Evolutionary conservation across 1,139 yeast species (phyloP).

Genomic region (Yamadazyma taylorii): DNA sequence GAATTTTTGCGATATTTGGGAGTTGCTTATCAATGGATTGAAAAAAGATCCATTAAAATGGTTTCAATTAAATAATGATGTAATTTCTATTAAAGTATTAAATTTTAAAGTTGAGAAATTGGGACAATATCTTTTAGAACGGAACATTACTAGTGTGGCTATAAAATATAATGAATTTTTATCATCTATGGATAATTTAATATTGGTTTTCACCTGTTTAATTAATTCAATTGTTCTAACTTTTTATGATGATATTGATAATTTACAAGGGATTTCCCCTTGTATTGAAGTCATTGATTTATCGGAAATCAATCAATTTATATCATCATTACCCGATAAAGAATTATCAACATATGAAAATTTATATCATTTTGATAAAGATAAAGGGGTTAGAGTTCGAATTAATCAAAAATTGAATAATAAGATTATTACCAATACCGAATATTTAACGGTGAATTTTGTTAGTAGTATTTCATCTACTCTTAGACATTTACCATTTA

Average conservation of each 20-base stretch:
- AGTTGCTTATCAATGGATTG: slow-evolving; percentile 25
- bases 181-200: slow-evolving; percentile 19
- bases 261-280: slow-evolving; percentile 2
- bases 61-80: slow-evolving; percentile 19
- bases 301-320: slow-evolving; percentile 2
- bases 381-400: slow-evolving; percentile 39
- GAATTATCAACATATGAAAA: slow-evolving; percentile 22
- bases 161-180: slow-evolving; percentile 20
- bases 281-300: slow-evolving; percentile 1
- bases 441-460: slow-evolving; percentile 59
- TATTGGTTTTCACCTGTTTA: slow-evolving; percentile 30
- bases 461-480: slow-evolving; percentile 65
- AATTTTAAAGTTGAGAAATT: slow-evolving; percentile 26
- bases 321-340: background rate
- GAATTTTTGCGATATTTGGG: slow-evolving; percentile 68
- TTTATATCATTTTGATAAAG: slow-evolving; percentile 33
- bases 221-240: slow-evolving; percentile 25
- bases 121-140: slow-evolving; percentile 15
- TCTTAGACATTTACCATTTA: slow-evolving; percentile 56
- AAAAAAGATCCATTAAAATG: slow-evolving; percentile 16
- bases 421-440: slow-evolving; percentile 25
- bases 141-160: slow-evolving; percentile 18
- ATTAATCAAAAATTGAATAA: slow-evolving; percentile 22
- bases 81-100: slow-evolving; percentile 20
- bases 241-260: slow-evolving; percentile 17